Base-by-base conservation (phyloP, 2,329 filamentous ascomycete species). In the Fusarium oxysporum region DNA sequence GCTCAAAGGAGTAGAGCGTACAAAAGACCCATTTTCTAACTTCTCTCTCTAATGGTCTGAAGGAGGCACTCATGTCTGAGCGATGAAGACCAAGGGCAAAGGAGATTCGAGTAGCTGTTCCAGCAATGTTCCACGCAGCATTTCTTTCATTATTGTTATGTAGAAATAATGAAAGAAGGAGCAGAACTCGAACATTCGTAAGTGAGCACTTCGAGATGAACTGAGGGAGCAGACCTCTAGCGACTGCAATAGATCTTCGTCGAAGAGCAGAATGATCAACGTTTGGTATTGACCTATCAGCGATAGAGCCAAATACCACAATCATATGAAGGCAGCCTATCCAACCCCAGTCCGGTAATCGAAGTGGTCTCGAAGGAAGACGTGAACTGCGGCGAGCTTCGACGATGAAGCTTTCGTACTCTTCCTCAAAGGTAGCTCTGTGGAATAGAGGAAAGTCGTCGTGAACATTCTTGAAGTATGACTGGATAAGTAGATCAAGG, bases 131-230 rank as follows among this genome's bases (percentile, higher is more conserved):
- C 80, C 80, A 82, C 0, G 81, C 80, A 3, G 81, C 81, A 35
- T 83, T 83, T 11, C 82, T 72, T 54, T 83, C 82, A 60, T 82
- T 82, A 40, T 81, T 81, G 40, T 83, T 83, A 48, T 83, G 81
- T 3, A 83, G 64, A 51, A 82, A 83, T 2, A 83, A 57, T 2
- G 80, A 71, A 41, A 75, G 51, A 3, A 75, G 19, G 0, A 75
- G 1, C 6, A 75, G 13, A 2, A 75, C 72, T 2, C 72, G 44
- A 2, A 75, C 70, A 9, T 75, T 75, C 0, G 53, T 60, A 5
- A 75, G 62, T 2, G 70, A 71, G 1, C 73, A 75, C 21, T 73
- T 75, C 3, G 73, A 71, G 3, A 75, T 66, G 17, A 75, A 75
- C 37, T 75, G 73, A 0, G 73, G 72, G 0, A 75, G 60, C 0